Conservation (phyloP, 1,284 basidiomycete genomes). For the Marasmius sp. region DNA sequence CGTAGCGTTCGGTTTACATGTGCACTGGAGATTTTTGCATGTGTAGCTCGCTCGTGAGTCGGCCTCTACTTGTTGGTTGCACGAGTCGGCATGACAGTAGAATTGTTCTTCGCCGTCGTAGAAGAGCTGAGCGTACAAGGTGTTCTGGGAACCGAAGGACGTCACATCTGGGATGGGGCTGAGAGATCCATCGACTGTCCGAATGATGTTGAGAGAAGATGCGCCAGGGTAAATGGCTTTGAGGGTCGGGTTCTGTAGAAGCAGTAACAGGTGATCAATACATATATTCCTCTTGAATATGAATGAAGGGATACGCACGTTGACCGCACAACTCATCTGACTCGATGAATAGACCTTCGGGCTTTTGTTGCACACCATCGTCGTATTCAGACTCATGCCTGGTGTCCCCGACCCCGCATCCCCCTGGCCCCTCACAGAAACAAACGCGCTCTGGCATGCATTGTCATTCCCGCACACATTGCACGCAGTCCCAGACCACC, state of each 20-base stretch:
- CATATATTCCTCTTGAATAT: neutral
- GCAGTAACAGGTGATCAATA: slow-evolving; percentile 7
- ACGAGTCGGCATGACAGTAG: slow-evolving; percentile 72
- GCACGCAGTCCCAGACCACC: slow-evolving; percentile 79
- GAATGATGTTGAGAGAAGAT: slow-evolving; percentile 74
- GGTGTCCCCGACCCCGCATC: slow-evolving; percentile 22
- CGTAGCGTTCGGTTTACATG: slow-evolving; percentile 63
- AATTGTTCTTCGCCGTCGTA: slow-evolving; percentile 87
- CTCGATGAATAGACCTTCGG: slow-evolving; percentile 65
- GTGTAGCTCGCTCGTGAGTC: slow-evolving; percentile 50
- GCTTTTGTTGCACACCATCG: slow-evolving; percentile 62
- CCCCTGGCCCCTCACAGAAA: slow-evolving; percentile 34
- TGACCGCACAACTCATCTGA: slow-evolving; percentile 74
- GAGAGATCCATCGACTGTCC: slow-evolving; percentile 67
- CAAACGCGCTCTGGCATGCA: slow-evolving; percentile 61
- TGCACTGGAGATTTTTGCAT: slow-evolving; percentile 74
- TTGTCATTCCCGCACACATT: slow-evolving; percentile 67
- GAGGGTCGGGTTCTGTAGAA: slow-evolving; percentile 70
- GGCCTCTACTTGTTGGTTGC: slow-evolving; percentile 51
- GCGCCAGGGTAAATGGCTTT: slow-evolving; percentile 69
- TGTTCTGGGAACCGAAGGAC: slow-evolving; percentile 55
- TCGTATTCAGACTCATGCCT: slow-evolving; percentile 46
- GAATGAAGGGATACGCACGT: slow-evolving; percentile 45
- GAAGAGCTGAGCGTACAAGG: slow-evolving; percentile 74
- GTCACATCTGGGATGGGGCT: slow-evolving; percentile 68